Evolutionary conservation across 805 yeast species (phyloP).

Genomic region (Wickerhamia fluorescens): DNA sequence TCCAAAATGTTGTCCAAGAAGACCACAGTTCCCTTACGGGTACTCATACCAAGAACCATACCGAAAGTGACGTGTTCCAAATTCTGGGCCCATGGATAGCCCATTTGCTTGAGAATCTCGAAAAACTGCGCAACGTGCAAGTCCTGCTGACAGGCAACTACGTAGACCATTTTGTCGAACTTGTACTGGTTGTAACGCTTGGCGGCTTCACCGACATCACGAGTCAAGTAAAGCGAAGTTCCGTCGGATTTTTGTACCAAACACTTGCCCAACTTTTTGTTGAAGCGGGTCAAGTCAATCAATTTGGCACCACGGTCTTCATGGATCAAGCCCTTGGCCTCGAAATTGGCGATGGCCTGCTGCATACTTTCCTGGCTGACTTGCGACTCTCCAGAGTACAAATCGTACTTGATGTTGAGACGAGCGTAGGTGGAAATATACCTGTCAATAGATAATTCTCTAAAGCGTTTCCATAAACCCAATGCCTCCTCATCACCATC

Average conservation of each 20-base stretch:
- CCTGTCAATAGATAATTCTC: constrained; percentile 82
- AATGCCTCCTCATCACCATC: constrained; percentile 82
- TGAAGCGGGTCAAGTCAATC: constrained; percentile 76
- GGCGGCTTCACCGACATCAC: constrained; percentile 96
- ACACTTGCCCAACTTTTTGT: constrained; percentile 89
- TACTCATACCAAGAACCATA: constrained; percentile 97
- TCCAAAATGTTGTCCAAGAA: constrained; percentile 89
- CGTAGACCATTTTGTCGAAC: constrained; percentile 94
- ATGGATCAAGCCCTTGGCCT: constrained; percentile 62
- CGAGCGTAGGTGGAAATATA: constrained; percentile 87
- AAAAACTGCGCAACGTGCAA: constrained; percentile 90
- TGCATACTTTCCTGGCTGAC: constrained; percentile 70
- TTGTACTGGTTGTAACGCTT: constrained; percentile 78
- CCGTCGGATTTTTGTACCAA: constrained; percentile 93
- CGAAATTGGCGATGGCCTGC: constrained; percentile 53
- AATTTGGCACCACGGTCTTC: constrained; percentile 89
- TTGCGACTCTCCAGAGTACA: constrained; percentile 94
- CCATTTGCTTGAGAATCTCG: constrained; percentile 88
- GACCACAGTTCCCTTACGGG: constrained; percentile 98
- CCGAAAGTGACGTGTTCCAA: constrained; percentile 89
- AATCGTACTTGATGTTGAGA: constrained; percentile 81
- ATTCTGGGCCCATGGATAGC: constrained; percentile 75
- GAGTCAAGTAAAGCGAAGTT: constrained; percentile 85
- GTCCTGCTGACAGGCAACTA: constrained; percentile 94
- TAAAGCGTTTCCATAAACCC: constrained; percentile 75